Conservation (phyloP, 768 basidiomycete genomes). For the Tubosaeta sp. region DNA sequence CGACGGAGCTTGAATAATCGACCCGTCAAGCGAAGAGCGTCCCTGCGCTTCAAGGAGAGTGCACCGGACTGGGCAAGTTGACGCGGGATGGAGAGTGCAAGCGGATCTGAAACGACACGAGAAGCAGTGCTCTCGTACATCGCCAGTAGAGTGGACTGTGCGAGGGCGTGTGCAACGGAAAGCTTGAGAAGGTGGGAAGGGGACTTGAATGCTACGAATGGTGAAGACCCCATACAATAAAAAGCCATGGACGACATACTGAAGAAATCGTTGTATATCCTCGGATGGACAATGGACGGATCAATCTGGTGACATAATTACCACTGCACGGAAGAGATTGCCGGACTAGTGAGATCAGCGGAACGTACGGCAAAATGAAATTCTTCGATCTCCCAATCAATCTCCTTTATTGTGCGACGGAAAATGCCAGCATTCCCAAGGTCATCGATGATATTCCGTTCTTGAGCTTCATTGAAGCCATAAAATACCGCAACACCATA, state of each 20-base stretch:
- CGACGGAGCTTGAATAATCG: conserved; percentile 81
- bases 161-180: conserved; percentile 91
- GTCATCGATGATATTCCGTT: conserved; percentile 82
- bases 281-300: conserved; percentile 74
- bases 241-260: conserved; percentile 48
- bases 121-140: conserved; percentile 80
- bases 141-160: conserved; percentile 89
- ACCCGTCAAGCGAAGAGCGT: conserved; percentile 85
- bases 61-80: conserved; percentile 77
- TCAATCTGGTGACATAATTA: conserved; percentile 56
- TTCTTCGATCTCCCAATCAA: conserved; percentile 89
- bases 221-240: background rate
- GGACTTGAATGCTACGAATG: conserved; percentile 73
- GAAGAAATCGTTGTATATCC: conserved; percentile 96
- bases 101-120: conserved; percentile 70
- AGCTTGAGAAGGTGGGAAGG: conserved; percentile 87
- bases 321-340: background rate
- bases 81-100: conserved; percentile 76
- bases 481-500: conserved; percentile 94
- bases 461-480: conserved; percentile 75
- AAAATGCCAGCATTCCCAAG: conserved; percentile 67
- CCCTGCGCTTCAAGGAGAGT: conserved; percentile 69
- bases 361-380: conserved; percentile 75
- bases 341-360: background rate
- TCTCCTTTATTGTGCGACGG: conserved; percentile 55